These are phyloP conservation scores for Ophiostoma himal-ulmi DNA, from an alignment of 2,329 filamentous ascomycete genomes.

Conservation along the genomic window DNA sequence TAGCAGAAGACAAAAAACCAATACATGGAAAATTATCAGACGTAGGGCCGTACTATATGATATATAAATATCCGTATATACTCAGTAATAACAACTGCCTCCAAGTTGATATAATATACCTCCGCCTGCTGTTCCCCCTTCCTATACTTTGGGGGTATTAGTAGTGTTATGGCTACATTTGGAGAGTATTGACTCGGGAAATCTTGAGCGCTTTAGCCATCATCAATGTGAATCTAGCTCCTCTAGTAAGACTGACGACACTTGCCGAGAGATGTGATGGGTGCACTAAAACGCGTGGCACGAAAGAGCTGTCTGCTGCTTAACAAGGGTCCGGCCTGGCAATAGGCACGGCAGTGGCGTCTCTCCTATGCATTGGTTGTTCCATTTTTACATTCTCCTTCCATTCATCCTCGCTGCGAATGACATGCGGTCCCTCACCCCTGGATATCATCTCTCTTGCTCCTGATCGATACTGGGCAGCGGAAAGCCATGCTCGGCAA, in stretches of 20 bases:
- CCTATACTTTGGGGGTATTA: not conserved
- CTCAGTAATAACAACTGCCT: not conserved
- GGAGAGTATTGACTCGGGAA: not conserved
- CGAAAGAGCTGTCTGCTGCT: not conserved
- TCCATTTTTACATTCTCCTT: not conserved
- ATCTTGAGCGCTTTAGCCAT: not conserved
- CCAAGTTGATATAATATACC: not conserved
- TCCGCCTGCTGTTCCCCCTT: not conserved
- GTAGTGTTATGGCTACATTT: not conserved
- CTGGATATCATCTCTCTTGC: not conserved
- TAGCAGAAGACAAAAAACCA: not conserved
- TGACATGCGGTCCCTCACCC: not conserved
- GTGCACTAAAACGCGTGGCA: not conserved
- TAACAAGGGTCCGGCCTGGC: not conserved
- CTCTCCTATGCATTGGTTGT: not conserved
- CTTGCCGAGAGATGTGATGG: constrained; percentile 2
- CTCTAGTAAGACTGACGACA: not conserved
- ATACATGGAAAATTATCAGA: not conserved
- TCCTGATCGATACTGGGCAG: not conserved
- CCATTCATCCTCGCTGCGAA: not conserved
- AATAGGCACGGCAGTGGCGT: not conserved
- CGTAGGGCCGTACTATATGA: constrained; percentile 9
- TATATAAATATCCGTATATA: not conserved
- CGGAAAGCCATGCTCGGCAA: not conserved
- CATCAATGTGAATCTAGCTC: not conserved